Base-by-base conservation (phyloP, 2,329 filamentous ascomycete genomes). In the Aspergillus hortae region DNA sequence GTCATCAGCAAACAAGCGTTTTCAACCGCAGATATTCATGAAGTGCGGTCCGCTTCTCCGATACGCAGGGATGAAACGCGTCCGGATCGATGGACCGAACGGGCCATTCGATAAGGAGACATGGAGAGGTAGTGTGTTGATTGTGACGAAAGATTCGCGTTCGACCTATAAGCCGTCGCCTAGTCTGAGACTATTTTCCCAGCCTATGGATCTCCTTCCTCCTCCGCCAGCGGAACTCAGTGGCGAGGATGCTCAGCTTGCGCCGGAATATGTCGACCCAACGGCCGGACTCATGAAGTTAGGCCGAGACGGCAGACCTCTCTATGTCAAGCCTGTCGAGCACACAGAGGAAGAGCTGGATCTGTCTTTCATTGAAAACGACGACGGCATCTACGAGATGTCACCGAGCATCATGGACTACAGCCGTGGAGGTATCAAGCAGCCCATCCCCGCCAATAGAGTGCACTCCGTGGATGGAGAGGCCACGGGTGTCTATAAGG, bases 71-170 rank as follows among this genome's bases (percentile, higher is more conserved):
- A 84, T 96, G 83, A 95, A 71, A 75, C 77, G 62, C 64, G 61
- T 72, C 57, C 60, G 58, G 42, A 62, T 67, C 48, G 58, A 69
- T 52, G 60, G 65, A n/a, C 60, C 66, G 14, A 62, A 66, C 46
- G 69, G 69, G 0, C 59, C 64, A 10, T 60, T 68, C 27, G 85
- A 90, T 41, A 82, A 84, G 47, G 90, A 96, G 62, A 85, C 92
- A 17, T 99, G 94, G 94, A 84, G 92, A 68, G 94, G 94, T 4
- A 95, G 85, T 54, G 81, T 97, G 52, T 91, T 99, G 90, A 96
- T 99, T 62, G 91, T 99, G 19, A 97, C 94, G 0, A 81, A 85
- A 48, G 92, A 99, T 65, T 80, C 83, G 2, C 82, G 87, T 38
- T 97, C 92, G 2, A 88, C 87, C 0, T 96, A 96, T 65, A 85